Conservation (phyloP, 1,284 basidiomycete genomes). For the Ganoderma sinense region DNA sequence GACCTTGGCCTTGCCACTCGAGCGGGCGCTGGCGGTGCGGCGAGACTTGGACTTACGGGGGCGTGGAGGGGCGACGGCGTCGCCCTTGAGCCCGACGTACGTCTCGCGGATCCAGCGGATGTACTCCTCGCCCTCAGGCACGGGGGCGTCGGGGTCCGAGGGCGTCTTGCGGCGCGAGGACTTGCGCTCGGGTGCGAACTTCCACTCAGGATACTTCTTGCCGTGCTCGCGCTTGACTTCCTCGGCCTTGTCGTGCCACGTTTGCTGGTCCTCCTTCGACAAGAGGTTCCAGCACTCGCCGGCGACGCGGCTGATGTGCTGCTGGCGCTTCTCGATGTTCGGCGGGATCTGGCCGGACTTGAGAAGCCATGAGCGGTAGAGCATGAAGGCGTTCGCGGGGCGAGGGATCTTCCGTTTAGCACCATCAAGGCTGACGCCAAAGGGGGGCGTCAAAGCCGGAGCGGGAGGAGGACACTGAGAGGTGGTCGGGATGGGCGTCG, state of each 20-base stretch:
- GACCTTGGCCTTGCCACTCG: neutral
- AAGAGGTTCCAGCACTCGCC: constrained; percentile 62
- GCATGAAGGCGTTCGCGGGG: constrained; percentile 85
- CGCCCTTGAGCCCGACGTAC: constrained; percentile 28
- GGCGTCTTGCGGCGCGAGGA: constrained; percentile 20
- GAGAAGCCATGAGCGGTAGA: constrained; percentile 80
- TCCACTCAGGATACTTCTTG: constrained; percentile 51
- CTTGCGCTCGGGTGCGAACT: constrained; percentile 51
- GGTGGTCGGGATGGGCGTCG: constrained; percentile 1
- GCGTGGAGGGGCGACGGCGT: constrained; percentile 29
- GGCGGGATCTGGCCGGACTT: constrained; percentile 47
- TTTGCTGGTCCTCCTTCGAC: constrained; percentile 46
- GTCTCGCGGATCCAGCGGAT: constrained; percentile 33
- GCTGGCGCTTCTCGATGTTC: constrained; percentile 52
- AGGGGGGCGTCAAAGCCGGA: constrained; percentile 14
- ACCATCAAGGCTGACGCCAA: constrained; percentile 14
- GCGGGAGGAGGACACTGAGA: constrained; percentile 4
- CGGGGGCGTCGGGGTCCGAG: constrained; percentile 21
- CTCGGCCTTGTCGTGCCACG: constrained; percentile 54
- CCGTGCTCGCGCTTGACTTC: constrained; percentile 47
- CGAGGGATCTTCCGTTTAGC: constrained; percentile 54
- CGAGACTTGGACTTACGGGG: constrained; percentile 30
- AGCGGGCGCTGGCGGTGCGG: constrained; percentile 14
- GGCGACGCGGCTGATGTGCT: constrained; percentile 65
- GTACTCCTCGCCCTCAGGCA: constrained; percentile 22